These are phyloP conservation scores for Cucumis cinereus DNA, from an alignment of 306 rosid species.

Conservation along the genomic window DNA sequence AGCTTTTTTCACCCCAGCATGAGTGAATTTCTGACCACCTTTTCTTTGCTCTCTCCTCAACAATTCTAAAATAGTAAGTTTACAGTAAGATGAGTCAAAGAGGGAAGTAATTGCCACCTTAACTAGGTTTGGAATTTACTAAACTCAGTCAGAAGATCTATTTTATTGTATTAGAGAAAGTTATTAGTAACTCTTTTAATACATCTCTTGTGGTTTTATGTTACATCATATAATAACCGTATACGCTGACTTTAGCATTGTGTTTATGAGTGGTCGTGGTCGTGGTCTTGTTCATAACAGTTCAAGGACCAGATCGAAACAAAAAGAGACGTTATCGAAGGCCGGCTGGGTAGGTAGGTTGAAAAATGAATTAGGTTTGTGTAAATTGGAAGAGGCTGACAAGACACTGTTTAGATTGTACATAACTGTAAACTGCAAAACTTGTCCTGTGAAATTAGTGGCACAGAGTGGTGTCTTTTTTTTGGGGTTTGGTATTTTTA, in stretches of 20 bases:
- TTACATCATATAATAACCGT: too few relatives aligned
- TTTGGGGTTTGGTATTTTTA: not conserved
- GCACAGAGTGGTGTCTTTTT: conserved; percentile 8
- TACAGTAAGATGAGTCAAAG: conserved; percentile 5
- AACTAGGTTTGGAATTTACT: not conserved
- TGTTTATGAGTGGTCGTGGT: not conserved
- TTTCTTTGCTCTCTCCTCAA: not conserved
- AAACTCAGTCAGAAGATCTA: not conserved
- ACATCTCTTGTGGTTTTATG: too few relatives aligned
- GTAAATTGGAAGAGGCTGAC: not conserved
- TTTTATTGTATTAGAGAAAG: not conserved
- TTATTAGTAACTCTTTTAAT: too few relatives aligned
- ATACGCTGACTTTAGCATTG: not conserved
- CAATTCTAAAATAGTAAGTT: not conserved
- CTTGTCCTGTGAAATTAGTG: not conserved
- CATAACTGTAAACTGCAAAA: conserved; percentile 5
- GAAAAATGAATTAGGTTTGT: not conserved
- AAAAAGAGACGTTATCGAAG: not conserved
- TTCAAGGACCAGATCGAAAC: not conserved
- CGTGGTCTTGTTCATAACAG: not conserved
- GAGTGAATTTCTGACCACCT: not conserved
- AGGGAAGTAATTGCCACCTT: not conserved
- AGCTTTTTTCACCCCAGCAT: not conserved
- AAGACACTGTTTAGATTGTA: conserved; percentile 4
- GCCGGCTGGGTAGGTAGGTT: not conserved